A percentile compares a stretch with the other conserved stretches of the same genome.
These are phyloP conservation scores for Agaricus blazei DNA, from an alignment of 768 basidiomycete species.

Conservation along the genomic window DNA sequence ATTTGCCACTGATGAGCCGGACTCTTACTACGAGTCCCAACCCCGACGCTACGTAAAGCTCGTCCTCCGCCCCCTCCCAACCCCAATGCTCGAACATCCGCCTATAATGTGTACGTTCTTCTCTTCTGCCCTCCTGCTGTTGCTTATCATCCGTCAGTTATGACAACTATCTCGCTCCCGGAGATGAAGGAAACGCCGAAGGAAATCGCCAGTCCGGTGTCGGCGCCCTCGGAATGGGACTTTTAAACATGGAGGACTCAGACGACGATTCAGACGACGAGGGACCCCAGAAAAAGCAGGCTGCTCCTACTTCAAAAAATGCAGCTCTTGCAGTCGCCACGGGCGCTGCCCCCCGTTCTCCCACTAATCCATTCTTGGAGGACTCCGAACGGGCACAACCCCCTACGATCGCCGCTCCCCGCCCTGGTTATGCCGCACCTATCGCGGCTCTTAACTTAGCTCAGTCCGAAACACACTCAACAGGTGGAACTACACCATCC, in stretches of 20 bases:
- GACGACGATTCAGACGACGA: slow-evolving; percentile 28
- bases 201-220: slow-evolving; percentile 27
- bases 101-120: slow-evolving; percentile 61
- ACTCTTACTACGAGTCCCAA: slow-evolving; percentile 47
- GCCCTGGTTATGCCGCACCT: slow-evolving; percentile 70
- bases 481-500: slow-evolving; percentile 24
- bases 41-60: slow-evolving; percentile 36
- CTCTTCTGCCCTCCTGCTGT: not conserved
- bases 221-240: slow-evolving; percentile 39
- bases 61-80: slow-evolving; percentile 39
- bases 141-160: slow-evolving; percentile 39
- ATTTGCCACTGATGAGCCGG: slow-evolving; percentile 65
- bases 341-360: slow-evolving; percentile 9
- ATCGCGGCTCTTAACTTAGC: slow-evolving; percentile 60
- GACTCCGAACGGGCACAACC: slow-evolving; percentile 10
- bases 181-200: slow-evolving; percentile 16
- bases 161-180: slow-evolving; percentile 48
- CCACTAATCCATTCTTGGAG: slow-evolving; percentile 8
- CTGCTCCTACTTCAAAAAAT: slow-evolving; percentile 26
- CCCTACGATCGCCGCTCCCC: slow-evolving; percentile 59
- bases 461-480: slow-evolving; percentile 38
- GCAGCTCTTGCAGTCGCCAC: slow-evolving; percentile 33
- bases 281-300: not conserved
- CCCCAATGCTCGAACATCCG: slow-evolving; percentile 53
- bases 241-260: slow-evolving; percentile 19